Conservation (phyloP, 2,329 filamentous ascomycete genomes). For the Zasmidium angulare region DNA sequence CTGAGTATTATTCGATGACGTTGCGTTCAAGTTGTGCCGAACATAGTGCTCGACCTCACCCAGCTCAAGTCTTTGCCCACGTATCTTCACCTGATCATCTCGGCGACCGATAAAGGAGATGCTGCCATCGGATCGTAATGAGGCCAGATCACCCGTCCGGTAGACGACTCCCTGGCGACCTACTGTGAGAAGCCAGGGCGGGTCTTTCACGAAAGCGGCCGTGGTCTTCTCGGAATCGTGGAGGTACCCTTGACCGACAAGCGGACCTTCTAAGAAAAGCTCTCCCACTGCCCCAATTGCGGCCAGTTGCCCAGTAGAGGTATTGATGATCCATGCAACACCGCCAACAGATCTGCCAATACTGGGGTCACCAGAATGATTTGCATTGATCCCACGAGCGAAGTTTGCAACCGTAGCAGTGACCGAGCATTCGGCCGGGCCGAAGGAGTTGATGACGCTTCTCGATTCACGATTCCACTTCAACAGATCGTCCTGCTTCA, state of each 20-base stretch:
- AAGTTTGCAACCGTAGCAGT: not conserved
- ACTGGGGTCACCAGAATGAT: constrained; percentile 6
- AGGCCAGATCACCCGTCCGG: constrained; percentile 58
- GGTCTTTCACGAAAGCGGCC: constrained; percentile 33
- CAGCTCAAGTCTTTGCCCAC: constrained; percentile 65
- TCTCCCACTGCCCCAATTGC: constrained; percentile 50
- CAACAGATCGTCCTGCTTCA: not conserved
- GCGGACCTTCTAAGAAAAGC: constrained; percentile 46
- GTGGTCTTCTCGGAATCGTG: constrained; percentile 29
- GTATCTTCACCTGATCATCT: constrained; percentile 57
- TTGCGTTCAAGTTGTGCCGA: not conserved
- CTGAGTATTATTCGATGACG: not conserved
- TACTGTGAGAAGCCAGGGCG: constrained; percentile 19
- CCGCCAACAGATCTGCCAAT: constrained; percentile 35
- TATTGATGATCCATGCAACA: constrained; percentile 33
- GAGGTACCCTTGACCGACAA: constrained; percentile 46
- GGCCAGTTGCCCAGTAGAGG: constrained; percentile 27
- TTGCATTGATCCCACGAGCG: too few relatives aligned
- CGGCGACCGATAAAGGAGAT: constrained; percentile 61
- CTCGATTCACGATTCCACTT: not conserved
- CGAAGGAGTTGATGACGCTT: constrained; percentile 5
- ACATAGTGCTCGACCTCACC: constrained; percentile 47
- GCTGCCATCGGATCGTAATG: constrained; percentile 48
- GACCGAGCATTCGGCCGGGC: constrained; percentile 12
- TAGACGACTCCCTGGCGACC: constrained; percentile 5